Evolutionary conservation across 805 yeast species (phyloP).

Genomic region (Yarrowia phangngaensis): DNA sequence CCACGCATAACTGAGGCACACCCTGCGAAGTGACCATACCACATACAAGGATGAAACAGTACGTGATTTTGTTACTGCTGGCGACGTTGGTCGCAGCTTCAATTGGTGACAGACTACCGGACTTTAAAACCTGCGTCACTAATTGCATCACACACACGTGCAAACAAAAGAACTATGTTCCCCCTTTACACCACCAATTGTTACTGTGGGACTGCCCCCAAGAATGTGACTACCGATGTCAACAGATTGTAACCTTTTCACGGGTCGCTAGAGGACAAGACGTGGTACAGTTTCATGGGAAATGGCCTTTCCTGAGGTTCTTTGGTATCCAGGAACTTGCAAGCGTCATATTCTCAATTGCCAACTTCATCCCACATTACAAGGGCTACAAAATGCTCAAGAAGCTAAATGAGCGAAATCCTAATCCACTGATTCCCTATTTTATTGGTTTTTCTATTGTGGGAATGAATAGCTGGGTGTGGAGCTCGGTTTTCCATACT

Average conservation of each 20-base stretch:
- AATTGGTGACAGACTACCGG: slow-evolving; percentile 51
- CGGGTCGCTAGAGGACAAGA: slow-evolving; percentile 50
- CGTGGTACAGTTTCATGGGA: slow-evolving; percentile 86
- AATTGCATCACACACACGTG: slow-evolving; percentile 42
- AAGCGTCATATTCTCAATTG: slow-evolving; percentile 72
- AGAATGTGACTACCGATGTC: slow-evolving; percentile 93
- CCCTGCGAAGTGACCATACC: not conserved
- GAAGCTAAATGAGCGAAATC: slow-evolving; percentile 25
- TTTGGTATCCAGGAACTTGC: slow-evolving; percentile 83
- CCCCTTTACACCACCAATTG: slow-evolving; percentile 44
- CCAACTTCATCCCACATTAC: slow-evolving; percentile 63
- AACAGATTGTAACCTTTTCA: slow-evolving; percentile 61
- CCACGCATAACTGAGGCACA: not conserved
- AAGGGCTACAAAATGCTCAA: slow-evolving; percentile 43
- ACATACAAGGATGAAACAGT: not conserved
- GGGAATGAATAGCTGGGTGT: slow-evolving; percentile 84
- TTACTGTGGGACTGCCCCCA: slow-evolving; percentile 71
- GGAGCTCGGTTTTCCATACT: slow-evolving; percentile 81
- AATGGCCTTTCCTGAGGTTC: slow-evolving; percentile 87
- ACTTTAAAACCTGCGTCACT: slow-evolving; percentile 46
- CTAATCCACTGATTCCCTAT: slow-evolving; percentile 35
- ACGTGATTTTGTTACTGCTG: slow-evolving; percentile 34
- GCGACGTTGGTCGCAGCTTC: slow-evolving; percentile 40
- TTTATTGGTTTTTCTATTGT: slow-evolving; percentile 53
- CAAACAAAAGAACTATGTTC: slow-evolving; percentile 34